Evolutionary conservation across 1,284 basidiomycete genomes (phyloP).

Genomic region (Malassezia caprae): DNA sequence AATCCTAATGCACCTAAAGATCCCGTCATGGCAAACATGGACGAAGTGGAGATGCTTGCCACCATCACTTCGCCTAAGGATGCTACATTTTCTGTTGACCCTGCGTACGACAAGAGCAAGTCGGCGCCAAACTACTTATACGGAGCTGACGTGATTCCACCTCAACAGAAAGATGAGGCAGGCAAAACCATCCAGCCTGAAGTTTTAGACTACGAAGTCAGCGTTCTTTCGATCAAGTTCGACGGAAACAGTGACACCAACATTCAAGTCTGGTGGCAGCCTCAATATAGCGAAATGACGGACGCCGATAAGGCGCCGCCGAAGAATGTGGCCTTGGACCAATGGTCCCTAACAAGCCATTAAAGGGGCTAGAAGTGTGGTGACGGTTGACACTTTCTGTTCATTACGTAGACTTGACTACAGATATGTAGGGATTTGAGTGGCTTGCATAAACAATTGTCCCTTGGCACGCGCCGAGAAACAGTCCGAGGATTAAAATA

Average conservation of each 20-base stretch:
- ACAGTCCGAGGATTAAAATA: too few species aligned
- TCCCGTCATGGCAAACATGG: constrained; percentile 12
- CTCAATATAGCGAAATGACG: constrained; percentile 32
- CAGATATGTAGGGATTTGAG: not conserved
- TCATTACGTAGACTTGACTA: not conserved
- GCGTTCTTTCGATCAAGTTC: constrained; percentile 66
- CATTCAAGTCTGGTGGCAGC: constrained; percentile 47
- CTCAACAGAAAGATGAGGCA: constrained; percentile 53
- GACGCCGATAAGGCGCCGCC: constrained; percentile 32
- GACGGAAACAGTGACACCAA: constrained; percentile 50
- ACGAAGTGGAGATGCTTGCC: constrained; percentile 50
- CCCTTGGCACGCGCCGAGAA: too few species aligned
- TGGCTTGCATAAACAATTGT: not conserved
- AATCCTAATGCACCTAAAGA: constrained; percentile 52
- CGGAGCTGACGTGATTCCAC: constrained; percentile 50
- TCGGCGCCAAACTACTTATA: constrained; percentile 50
- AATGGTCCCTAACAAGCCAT: constrained; percentile 44
- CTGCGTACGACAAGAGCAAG: constrained; percentile 20
- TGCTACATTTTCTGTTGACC: constrained; percentile 43
- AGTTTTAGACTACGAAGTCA: constrained; percentile 54
- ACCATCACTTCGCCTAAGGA: constrained; percentile 57
- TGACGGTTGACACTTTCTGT: not conserved
- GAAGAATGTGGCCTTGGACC: constrained; percentile 29
- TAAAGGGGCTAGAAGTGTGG: not conserved
- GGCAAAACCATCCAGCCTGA: constrained; percentile 11